phyloP scores from a whole-genome alignment of 1,284 basidiomycete species.

The Rhodotorula mucilaginosa region DNA sequence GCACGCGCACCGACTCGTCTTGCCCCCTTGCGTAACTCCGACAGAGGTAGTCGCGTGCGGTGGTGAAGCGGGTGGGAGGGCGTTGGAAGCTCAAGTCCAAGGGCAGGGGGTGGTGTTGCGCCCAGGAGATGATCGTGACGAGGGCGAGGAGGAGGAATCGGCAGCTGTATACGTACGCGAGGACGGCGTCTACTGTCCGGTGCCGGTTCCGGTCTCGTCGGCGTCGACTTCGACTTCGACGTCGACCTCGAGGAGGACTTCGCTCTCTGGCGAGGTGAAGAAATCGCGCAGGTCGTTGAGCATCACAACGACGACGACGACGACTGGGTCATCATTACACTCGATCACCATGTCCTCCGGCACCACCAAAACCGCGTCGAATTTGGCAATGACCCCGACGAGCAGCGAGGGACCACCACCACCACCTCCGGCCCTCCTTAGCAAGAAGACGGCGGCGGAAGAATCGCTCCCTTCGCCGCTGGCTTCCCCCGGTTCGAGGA shows the following conservation, averaged over 20 bases:
- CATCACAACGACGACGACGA: neutral
- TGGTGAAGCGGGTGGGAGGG: conserved; percentile 3
- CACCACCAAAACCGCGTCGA: neutral
- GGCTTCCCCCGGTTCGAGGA: neutral
- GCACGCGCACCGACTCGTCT: neutral
- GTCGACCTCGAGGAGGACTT: neutral
- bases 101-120: neutral
- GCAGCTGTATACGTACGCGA: neutral
- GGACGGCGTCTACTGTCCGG: neutral
- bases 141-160: neutral
- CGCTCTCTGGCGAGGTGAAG: neutral
- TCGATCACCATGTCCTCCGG: neutral
- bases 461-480: conserved; percentile 2
- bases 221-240: neutral
- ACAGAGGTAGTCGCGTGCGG: conserved; percentile 4
- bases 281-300: neutral
- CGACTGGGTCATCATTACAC: neutral
- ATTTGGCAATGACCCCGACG: neutral
- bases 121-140: neutral
- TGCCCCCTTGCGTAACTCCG: conserved; percentile 10
- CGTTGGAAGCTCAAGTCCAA: conserved; percentile 6
- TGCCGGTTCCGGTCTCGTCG: neutral
- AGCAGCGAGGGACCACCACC: neutral
- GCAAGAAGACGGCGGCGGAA: neutral
- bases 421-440: neutral